Evolutionary conservation across 371 early-diverging fungal species (phyloP).

Genomic region (Nosema muscidifuracis): DNA sequence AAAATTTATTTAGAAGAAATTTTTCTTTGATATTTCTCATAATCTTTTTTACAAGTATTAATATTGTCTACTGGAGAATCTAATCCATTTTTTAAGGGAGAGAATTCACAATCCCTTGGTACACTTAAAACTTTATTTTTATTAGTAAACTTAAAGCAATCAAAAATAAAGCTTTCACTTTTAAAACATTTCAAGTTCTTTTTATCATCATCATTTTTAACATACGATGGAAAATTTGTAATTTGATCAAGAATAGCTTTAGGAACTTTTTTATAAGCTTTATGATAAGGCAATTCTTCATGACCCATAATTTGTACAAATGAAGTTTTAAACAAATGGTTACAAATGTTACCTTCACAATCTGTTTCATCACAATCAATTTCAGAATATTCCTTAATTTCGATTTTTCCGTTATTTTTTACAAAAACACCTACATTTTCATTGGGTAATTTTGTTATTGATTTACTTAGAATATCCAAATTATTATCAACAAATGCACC

Average conservation of each 20-base stretch:
- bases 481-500: conserved; percentile 43
- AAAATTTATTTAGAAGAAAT: background rate
- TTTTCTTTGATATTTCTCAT: background rate
- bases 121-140: conserved; percentile 53
- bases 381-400: conserved; percentile 49
- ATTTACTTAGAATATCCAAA: conserved; percentile 51
- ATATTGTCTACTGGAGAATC: conserved; percentile 37
- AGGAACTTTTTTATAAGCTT: conserved; percentile 59
- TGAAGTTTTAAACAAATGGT: conserved; percentile 50
- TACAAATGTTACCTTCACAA: conserved; percentile 57
- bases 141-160: conserved; percentile 53
- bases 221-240: too few relatives aligned
- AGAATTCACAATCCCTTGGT: conserved; percentile 49
- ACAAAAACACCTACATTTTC: conserved; percentile 59
- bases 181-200: conserved; percentile 54
- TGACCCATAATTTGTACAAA: conserved; percentile 48
- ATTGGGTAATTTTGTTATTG: conserved; percentile 37
- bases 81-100: conserved; percentile 52
- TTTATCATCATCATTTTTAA: conserved; percentile 23
- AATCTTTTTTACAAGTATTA: conserved; percentile 37
- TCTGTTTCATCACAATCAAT: background rate
- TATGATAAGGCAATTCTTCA: conserved; percentile 42
- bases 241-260: conserved; percentile 5
- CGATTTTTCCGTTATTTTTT: conserved; percentile 34
- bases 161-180: conserved; percentile 62